Conservation (phyloP, 2,329 filamentous ascomycete genomes). For the Paracorniculantispora psalliotae region DNA sequence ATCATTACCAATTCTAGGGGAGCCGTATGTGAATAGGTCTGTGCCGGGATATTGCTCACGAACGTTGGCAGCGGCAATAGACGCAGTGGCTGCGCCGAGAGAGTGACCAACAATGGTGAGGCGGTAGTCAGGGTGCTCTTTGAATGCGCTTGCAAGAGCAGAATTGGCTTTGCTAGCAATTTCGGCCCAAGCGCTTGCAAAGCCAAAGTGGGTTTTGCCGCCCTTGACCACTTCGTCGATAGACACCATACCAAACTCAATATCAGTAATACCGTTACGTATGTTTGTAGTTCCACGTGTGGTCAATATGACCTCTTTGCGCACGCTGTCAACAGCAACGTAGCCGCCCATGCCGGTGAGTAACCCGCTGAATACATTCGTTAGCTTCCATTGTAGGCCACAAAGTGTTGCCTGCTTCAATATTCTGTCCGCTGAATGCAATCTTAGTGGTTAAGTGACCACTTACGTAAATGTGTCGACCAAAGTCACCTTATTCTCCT, state of each 20-base stretch:
- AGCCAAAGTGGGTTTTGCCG: slow-evolving; percentile 40
- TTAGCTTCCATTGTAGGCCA: too few species aligned
- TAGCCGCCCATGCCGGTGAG: not conserved
- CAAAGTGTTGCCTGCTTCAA: too few species aligned
- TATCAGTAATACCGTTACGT: not conserved
- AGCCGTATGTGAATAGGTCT: not conserved
- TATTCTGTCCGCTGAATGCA: not conserved
- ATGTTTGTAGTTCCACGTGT: not conserved
- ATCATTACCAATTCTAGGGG: not conserved
- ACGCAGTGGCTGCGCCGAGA: slow-evolving; percentile 55
- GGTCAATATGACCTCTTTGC: not conserved
- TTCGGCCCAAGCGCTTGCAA: slow-evolving; percentile 47
- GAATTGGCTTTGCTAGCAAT: slow-evolving; percentile 33
- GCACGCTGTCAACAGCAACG: not conserved
- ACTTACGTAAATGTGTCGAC: not conserved
- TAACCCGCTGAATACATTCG: not conserved
- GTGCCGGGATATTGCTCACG: slow-evolving; percentile 23
- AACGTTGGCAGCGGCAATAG: slow-evolving; percentile 49
- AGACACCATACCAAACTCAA: not conserved
- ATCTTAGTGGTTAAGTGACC: too few species aligned
- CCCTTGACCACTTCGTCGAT: not conserved
- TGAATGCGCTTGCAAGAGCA: slow-evolving; percentile 35
- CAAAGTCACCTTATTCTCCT: not conserved
- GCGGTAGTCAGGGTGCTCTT: slow-evolving; percentile 40
- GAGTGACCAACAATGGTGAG: slow-evolving; percentile 56